Base-by-base conservation (phyloP, 2,329 filamentous ascomycete genomes). In the Penicillium sp. region DNA sequence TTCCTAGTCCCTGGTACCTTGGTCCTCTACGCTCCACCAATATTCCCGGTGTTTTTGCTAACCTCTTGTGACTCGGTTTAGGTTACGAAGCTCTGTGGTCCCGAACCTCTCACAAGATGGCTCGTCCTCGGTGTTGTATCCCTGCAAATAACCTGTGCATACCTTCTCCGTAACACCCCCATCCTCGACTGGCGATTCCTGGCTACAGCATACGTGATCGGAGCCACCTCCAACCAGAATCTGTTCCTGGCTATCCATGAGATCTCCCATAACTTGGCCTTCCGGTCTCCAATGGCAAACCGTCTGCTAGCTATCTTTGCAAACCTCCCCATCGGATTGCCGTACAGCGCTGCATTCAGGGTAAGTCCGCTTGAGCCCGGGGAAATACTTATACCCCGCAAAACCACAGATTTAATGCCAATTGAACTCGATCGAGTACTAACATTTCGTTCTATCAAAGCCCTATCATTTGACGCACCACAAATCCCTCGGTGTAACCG, bases 391-490 rank as follows among this genome's bases (percentile, higher is more conserved):
- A 32, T 6, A 32, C 10, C 16, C 16, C 13, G 24, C 28, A 13
- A 14, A 6, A 16, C 27, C 6, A 4, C 14, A 28, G 11, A n/a
- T 10, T 9, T 20, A 14, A 5, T 9, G 11, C 16, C 40, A 40
- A 36, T 31, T 47, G 36, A 29, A n/a, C 31, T 1, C 20, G 38
- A 9, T 13, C 18, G 2, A 7, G 13, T 32, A 14, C 46, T 60
- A 46, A 52, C 36, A 28, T 6, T 32, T 32, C 24, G 16, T 27
- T 13, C n/a, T 18, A 42, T 56, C 18, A 20, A 20, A 89, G 80
- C 93, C 93, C 4, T 98, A 98, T 76, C 93, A 98, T 67, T 82
- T 98, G 32, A 98, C 93, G 1, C 93, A 98, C 73, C 93, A 98
- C 80, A 98, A 98, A 76, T 95, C 90, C 29, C 85, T 98, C 42